Evolutionary conservation across 2,329 filamentous ascomycete genomes (phyloP).

Genomic region (Alternaria sp.): DNA sequence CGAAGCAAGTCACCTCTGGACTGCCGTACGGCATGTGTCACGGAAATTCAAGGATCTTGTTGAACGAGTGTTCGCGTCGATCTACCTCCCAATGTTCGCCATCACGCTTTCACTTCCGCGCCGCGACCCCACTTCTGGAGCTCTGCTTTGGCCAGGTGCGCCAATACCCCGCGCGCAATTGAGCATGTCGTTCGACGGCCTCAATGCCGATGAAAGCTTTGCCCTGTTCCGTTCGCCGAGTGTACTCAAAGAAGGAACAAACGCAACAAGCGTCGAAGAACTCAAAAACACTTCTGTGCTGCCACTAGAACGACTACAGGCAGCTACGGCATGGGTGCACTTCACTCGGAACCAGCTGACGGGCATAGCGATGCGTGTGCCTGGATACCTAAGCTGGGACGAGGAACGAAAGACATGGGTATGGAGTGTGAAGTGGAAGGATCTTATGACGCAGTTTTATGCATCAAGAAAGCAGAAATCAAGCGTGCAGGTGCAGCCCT

Average conservation of each 20-base stretch:
- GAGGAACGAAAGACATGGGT: slow-evolving; percentile 25
- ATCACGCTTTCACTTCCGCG: slow-evolving; percentile 31
- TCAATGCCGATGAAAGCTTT: slow-evolving; percentile 5
- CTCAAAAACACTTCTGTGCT: slow-evolving; percentile 20
- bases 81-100: slow-evolving; percentile 20
- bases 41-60: slow-evolving; percentile 24
- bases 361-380: slow-evolving; percentile 18
- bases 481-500: too few relatives aligned
- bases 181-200: slow-evolving; percentile 14
- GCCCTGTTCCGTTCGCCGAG: slow-evolving; percentile 21
- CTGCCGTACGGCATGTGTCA: slow-evolving; percentile 27
- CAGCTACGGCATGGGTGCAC: slow-evolving; percentile 26
- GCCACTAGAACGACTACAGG: slow-evolving; percentile 26
- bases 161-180: slow-evolving; percentile 23
- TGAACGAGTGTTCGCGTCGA: slow-evolving; percentile 26
- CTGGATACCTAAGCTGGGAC: slow-evolving; percentile 30
- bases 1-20: slow-evolving; percentile 30
- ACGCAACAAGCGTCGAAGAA: slow-evolving; percentile 20
- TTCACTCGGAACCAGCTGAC: slow-evolving; percentile 21
- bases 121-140: slow-evolving; percentile 25
- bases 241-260: slow-evolving; percentile 7
- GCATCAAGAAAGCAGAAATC: too few relatives aligned
- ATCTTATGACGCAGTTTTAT: slow-evolving; percentile 17
- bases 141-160: slow-evolving; percentile 21
- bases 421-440: slow-evolving; percentile 33